Base-by-base conservation (phyloP, 768 basidiomycete genomes). In the Rickenella mellea region DNA sequence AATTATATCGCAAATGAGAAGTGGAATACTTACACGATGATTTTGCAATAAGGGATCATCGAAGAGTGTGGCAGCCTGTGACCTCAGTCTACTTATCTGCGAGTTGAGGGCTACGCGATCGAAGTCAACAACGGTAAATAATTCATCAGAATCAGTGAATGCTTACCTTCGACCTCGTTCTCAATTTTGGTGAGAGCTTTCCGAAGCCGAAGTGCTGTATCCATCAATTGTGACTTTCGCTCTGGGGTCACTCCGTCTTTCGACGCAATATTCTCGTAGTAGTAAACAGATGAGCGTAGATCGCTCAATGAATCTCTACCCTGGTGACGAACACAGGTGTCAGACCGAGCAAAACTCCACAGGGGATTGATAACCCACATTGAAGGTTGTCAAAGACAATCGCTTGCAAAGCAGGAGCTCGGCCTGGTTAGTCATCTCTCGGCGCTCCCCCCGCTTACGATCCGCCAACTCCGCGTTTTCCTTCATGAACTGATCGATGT, bases 401-500 rank as follows among this genome's bases (percentile, higher is more conserved):
- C 69, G 76, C 48, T 67, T 65, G 42, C 52, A 53, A 19, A 58
- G 62, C 25, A 85, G 55, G 24, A 58, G 61, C 40, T 68, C 62
- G 19, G 80, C 69, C 42, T 80, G 69, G 14, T 62, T 64, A 6
- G 63, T 46, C 41, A 80, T 65, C 21, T 68, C 61, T 10, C 59
- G 55, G 50, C 60, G 64, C 31, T 59, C 46, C 30, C 8, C 45
- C 25, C 64, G 50, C 50, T 66, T 68, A 35, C 54, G 51, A 11
- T 58, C 56, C 10, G 69, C 64, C 21, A 70, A 50, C 6, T 67
- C 66, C 4, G 73, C 49, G 30, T 83, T 85, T 39, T 70, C 67
- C 38, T 66, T 66, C 48, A 88, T 49, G 50, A 86, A 90, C 39
- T 78, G 74, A 53, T 90, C 87, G 35, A 89, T 63, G 55, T 76